A percentile compares a stretch with the other conserved stretches of the same genome.
Conservation (phyloP, 1,139 yeast species). For the Yamadazyma spencermartinsiae region DNA sequence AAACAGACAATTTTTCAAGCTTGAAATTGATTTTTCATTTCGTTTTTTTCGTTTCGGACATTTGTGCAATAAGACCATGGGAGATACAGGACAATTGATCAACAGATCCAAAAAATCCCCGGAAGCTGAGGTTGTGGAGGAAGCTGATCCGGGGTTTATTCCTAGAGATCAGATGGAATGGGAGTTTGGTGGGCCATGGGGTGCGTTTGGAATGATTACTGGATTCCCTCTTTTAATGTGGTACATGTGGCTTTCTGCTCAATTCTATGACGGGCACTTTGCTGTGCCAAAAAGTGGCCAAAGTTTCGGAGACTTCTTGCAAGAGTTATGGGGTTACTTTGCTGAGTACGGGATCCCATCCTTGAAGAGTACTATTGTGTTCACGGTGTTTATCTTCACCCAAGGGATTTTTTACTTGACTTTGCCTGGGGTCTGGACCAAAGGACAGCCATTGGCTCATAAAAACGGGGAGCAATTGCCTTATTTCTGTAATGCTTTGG, state of each 20-base stretch:
- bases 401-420: conserved; percentile 79
- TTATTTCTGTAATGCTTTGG: conserved; percentile 89
- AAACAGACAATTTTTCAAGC: background rate
- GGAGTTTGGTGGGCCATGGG: conserved; percentile 95
- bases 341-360: conserved; percentile 69
- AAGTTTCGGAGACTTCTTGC: conserved; percentile 55
- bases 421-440: conserved; percentile 94
- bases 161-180: conserved; percentile 53
- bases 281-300: conserved; percentile 70
- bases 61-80: background rate
- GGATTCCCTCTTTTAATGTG: conserved; percentile 94
- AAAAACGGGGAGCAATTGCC: conserved; percentile 78
- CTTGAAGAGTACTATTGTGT: conserved; percentile 63
- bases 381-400: conserved; percentile 64
- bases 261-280: conserved; percentile 70
- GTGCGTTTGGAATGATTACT: conserved; percentile 88
- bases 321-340: conserved; percentile 46
- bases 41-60: background rate
- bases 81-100: conserved; percentile 1
- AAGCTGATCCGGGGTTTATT: conserved; percentile 23
- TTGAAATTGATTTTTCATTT: too few relatives aligned
- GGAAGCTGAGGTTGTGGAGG: conserved; percentile 1
- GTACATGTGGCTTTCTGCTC: conserved; percentile 93
- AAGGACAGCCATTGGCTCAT: conserved; percentile 90
- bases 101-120: conserved; percentile 1